phyloP scores from a whole-genome alignment of 116 monocot species.

The Posidonia oceanica region DNA sequence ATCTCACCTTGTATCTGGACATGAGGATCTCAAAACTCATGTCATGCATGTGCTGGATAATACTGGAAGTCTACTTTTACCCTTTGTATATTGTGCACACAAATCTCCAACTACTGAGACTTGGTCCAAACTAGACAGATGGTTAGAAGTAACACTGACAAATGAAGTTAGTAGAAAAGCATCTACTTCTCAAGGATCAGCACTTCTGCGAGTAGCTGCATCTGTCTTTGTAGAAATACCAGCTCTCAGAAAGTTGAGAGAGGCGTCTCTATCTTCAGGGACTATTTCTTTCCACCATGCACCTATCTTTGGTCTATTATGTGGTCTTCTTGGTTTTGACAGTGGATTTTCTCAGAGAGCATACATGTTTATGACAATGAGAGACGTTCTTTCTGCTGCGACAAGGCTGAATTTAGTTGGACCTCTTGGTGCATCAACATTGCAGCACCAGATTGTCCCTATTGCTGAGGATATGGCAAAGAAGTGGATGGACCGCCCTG shows the following conservation, averaged over 20 bases:
- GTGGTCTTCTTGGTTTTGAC: constrained; percentile 62
- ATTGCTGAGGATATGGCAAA: constrained; percentile 44
- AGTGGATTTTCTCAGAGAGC: constrained; percentile 52
- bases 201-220: constrained; percentile 68
- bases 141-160: constrained; percentile 69
- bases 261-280: constrained; percentile 22
- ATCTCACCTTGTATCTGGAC: constrained; percentile 33
- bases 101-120: constrained; percentile 36
- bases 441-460: constrained; percentile 62
- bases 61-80: constrained; percentile 76
- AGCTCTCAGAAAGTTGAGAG: constrained; percentile 43
- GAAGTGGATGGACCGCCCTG: constrained; percentile 67
- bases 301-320: constrained; percentile 71
- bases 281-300: constrained; percentile 63
- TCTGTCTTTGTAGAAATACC: constrained; percentile 57
- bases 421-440: constrained; percentile 63
- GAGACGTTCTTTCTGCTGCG: constrained; percentile 79
- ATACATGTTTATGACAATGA: constrained; percentile 66
- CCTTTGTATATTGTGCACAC: constrained; percentile 49
- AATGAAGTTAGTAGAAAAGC: constrained; percentile 85
- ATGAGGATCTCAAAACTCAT: constrained; percentile 39
- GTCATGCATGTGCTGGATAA: constrained; percentile 68
- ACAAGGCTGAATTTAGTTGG: constrained; percentile 83
- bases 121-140: constrained; percentile 52
- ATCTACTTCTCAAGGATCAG: constrained; percentile 70